Conservation (phyloP, 2,329 filamentous ascomycete genomes). For the Coniochaeta prunicola region DNA sequence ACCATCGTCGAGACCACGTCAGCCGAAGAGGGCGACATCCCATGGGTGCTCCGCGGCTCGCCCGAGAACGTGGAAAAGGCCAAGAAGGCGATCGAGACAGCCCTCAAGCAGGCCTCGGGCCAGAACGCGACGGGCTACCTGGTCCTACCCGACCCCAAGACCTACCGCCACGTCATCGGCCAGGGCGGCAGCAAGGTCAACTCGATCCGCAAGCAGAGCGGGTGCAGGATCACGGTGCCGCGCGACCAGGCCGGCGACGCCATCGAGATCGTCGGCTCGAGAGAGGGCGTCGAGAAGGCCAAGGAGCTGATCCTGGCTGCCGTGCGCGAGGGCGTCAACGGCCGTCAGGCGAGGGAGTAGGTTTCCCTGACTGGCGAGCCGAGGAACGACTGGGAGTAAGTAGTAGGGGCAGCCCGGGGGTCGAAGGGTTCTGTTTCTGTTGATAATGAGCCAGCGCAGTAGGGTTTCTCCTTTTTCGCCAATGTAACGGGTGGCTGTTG, state of each 20-base stretch:
- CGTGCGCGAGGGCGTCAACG: constrained; percentile 53
- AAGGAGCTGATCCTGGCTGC: constrained; percentile 83
- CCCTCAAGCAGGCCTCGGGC: constrained; percentile 64
- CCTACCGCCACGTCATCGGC: constrained; percentile 87
- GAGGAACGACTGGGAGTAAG: neutral
- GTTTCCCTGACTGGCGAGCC: neutral
- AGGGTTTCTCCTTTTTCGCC: neutral
- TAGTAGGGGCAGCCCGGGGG: too few relatives aligned
- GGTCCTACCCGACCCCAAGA: constrained; percentile 79
- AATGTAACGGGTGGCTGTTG: neutral
- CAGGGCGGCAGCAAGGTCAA: constrained; percentile 88
- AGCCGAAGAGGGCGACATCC: constrained; percentile 64
- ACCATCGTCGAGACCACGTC: constrained; percentile 60
- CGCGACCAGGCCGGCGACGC: constrained; percentile 74
- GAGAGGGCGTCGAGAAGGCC: constrained; percentile 77
- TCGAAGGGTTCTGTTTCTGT: too few relatives aligned
- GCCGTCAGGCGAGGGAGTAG: constrained; percentile 12
- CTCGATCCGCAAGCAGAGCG: constrained; percentile 82
- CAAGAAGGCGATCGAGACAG: constrained; percentile 63
- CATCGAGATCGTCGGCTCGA: constrained; percentile 79
- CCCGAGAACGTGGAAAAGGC: constrained; percentile 77
- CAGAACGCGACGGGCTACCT: constrained; percentile 76
- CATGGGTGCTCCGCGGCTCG: constrained; percentile 81
- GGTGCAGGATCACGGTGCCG: constrained; percentile 90
- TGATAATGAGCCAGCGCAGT: too few relatives aligned